Percentiles rank a stretch among this genome's conserved stretches.
Conservation (phyloP, 2,329 filamentous ascomycete species). For the Fusarium bulbicola region DNA sequence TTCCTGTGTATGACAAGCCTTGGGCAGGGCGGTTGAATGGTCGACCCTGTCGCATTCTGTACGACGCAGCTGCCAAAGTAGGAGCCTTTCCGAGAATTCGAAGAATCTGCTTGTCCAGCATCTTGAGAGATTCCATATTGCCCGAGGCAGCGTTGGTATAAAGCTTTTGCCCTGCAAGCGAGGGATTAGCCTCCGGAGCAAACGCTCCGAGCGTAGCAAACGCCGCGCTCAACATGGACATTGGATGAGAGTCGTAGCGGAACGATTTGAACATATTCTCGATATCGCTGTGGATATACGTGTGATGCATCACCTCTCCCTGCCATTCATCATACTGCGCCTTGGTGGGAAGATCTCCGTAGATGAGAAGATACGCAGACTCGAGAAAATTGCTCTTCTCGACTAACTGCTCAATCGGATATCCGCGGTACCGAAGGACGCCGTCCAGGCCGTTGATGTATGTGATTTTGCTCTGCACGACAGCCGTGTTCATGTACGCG, state of each 20-base stretch:
- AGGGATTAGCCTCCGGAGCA: conserved; percentile 60
- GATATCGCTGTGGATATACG: conserved; percentile 59
- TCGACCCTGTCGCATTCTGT: conserved; percentile 62
- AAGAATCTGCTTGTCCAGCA: conserved; percentile 62
- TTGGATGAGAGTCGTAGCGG: conserved; percentile 62
- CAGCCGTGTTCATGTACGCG: conserved; percentile 63
- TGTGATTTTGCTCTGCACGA: conserved; percentile 59
- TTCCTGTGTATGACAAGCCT: conserved; percentile 62
- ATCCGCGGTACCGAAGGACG: conserved; percentile 61
- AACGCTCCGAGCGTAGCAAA: conserved; percentile 61
- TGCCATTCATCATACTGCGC: conserved; percentile 54
- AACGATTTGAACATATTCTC: conserved; percentile 61
- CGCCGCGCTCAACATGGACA: conserved; percentile 60
- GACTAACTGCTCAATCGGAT: conserved; percentile 61
- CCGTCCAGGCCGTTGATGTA: conserved; percentile 63
- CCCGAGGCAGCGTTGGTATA: conserved; percentile 57
- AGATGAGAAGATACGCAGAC: conserved; percentile 60
- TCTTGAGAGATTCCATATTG: conserved; percentile 51
- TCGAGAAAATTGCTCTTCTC: conserved; percentile 60
- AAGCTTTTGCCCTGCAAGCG: conserved; percentile 59
- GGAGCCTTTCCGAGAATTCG: conserved; percentile 62
- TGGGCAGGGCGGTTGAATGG: conserved; percentile 60
- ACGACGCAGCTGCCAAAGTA: conserved; percentile 59
- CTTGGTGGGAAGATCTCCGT: conserved; percentile 58
- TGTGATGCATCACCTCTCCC: conserved; percentile 61